Conservation (phyloP, 192 early-diverging fungal genomes). For the Diversispora epigaea region DNA sequence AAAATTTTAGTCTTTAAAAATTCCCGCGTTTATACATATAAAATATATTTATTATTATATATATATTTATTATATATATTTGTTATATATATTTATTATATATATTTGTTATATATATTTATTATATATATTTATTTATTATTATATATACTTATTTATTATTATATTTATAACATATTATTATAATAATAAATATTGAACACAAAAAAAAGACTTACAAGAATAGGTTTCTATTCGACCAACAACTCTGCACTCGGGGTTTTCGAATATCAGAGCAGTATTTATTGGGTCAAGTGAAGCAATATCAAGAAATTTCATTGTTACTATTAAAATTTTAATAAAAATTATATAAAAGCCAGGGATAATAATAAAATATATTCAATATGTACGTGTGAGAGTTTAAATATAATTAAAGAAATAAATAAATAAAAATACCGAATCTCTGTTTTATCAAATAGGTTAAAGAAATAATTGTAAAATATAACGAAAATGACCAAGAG, state of each 20-base stretch:
- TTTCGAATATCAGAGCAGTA: slow-evolving; percentile 79
- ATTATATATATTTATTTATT: slow-evolving; percentile 16
- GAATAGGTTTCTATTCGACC: slow-evolving; percentile 92
- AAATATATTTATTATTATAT: neutral
- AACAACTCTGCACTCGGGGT: slow-evolving; percentile 77
- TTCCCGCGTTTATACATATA: too few species aligned
- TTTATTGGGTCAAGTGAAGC: slow-evolving; percentile 83
- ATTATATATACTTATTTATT: too few species aligned
- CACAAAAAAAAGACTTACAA: slow-evolving; percentile 61
- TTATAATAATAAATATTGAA: too few species aligned
- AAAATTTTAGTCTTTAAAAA: too few species aligned
- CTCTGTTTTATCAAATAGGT: too few species aligned
- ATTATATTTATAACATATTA: too few species aligned
- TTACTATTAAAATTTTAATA: neutral
- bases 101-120: neutral
- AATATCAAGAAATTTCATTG: slow-evolving; percentile 89
- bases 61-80: neutral
- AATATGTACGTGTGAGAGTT: too few species aligned
- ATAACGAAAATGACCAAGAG: too few species aligned
- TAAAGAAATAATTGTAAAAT: too few species aligned
- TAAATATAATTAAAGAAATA: too few species aligned
- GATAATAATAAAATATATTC: too few species aligned
- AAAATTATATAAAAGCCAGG: neutral
- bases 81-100: neutral
- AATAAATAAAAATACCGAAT: too few species aligned